These are phyloP conservation scores for Mycocentrospora acerina DNA, from an alignment of 2,329 filamentous ascomycete species.

Conservation along the genomic window DNA sequence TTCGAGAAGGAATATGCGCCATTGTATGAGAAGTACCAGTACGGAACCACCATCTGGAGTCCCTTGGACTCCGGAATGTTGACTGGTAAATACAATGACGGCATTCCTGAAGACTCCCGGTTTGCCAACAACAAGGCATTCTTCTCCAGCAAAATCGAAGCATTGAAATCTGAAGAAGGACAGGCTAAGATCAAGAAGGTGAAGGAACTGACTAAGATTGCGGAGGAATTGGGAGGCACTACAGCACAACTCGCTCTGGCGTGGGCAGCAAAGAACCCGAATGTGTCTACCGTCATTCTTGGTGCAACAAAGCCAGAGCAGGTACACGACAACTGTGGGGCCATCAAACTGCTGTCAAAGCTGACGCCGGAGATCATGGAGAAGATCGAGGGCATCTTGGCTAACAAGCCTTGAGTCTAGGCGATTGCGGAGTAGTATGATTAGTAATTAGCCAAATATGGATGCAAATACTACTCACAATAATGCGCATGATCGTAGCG, in stretches of 20 bases:
- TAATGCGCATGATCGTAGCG: too few species aligned
- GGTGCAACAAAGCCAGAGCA: slow-evolving; percentile 55
- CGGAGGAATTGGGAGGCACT: slow-evolving; percentile 51
- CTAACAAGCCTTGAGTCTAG: slow-evolving; percentile 43
- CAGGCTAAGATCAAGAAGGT: slow-evolving; percentile 60
- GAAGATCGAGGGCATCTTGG: slow-evolving; percentile 43
- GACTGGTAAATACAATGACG: slow-evolving; percentile 66
- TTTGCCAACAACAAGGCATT: slow-evolving; percentile 60
- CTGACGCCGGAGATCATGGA: slow-evolving; percentile 43
- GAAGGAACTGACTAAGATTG: slow-evolving; percentile 54
- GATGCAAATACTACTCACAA: too few species aligned
- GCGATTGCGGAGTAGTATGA: too few species aligned
- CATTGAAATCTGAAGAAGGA: slow-evolving; percentile 52
- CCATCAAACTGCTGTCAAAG: slow-evolving; percentile 46
- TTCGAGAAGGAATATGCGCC: slow-evolving; percentile 64
- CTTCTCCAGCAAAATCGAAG: slow-evolving; percentile 59
- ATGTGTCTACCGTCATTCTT: slow-evolving; percentile 59
- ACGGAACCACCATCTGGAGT: slow-evolving; percentile 59
- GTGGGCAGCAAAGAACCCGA: slow-evolving; percentile 61
- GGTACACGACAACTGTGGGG: slow-evolving; percentile 52
- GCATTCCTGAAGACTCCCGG: slow-evolving; percentile 61
- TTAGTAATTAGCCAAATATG: too few species aligned
- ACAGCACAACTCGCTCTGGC: slow-evolving; percentile 58
- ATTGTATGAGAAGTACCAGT: slow-evolving; percentile 58
- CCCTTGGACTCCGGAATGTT: slow-evolving; percentile 58